Base-by-base conservation (phyloP, 2,329 filamentous ascomycete genomes). In the Phialocephala sp. region DNA sequence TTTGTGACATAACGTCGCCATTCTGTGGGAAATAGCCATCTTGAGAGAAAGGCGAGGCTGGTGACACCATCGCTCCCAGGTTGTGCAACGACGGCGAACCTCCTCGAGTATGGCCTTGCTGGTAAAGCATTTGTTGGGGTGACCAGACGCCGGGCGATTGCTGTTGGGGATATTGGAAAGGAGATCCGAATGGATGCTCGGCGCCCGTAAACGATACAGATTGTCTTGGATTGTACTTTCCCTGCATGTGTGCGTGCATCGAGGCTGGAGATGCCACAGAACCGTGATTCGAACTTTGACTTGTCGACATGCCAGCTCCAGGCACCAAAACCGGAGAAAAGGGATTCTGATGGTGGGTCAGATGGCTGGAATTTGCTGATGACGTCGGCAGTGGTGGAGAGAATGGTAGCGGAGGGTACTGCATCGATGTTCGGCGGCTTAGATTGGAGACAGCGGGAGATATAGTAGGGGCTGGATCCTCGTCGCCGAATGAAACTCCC, bases 371-470 rank as follows among this genome's bases (percentile, higher is more conserved):
- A 37, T 87, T 88, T 14, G 89, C 91, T 36, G 93, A 97, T 0
- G 89, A 89, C 0, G 92, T 89, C 22, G 91, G 91, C 32, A 97
- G 80, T 0, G 93, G 92, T 11, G 94, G 93, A 24, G 94, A 96
- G 74, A 94, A 93, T 5, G 92, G 88, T 59, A 94, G 81, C 8
- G 89, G 85, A 5, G 91, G 90, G 74, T 92, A 92, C 71, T 91
- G 89, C 54, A 87, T 88, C 9, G 92, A 93, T 24, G 88, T 82
- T 73, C 91, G 90, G 65, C 90, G 83, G 73, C 88, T 73, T 70
- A 89, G 81, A 59, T 84, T 81, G 11, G 85, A 84, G 3, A 82
- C 82, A n/a, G 81, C 86, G 11, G 89, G 89, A 15, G 93, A 94
- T 70, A 90, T 84, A 3, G 88, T 87, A 4, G 85, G 81, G 60